These are phyloP conservation scores for Neofusicoccum laricinum DNA, from an alignment of 2,329 filamentous ascomycete genomes.

Conservation along the genomic window DNA sequence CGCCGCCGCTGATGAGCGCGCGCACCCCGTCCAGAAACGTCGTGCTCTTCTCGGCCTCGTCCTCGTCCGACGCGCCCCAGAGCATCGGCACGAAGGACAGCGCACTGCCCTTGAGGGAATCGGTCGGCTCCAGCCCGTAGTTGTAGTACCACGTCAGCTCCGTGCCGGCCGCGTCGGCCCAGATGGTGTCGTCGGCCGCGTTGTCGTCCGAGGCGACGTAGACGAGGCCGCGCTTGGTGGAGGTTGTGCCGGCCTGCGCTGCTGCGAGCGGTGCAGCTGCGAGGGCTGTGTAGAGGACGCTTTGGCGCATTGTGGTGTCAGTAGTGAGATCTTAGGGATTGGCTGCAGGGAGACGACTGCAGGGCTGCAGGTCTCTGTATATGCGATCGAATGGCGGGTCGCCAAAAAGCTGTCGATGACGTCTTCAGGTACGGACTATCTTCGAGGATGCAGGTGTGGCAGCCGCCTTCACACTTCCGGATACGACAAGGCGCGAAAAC, in stretches of 20 bases:
- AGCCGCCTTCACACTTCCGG: background rate
- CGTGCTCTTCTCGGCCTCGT: constrained; percentile 42
- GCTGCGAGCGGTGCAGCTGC: constrained; percentile 15
- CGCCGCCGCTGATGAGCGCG: constrained; percentile 45
- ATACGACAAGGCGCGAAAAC: constrained; percentile 9
- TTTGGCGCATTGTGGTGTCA: background rate
- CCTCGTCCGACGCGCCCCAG: constrained; percentile 57
- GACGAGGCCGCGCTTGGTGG: constrained; percentile 69
- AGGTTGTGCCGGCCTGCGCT: constrained; percentile 31
- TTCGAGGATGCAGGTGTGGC: background rate
- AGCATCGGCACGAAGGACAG: constrained; percentile 81
- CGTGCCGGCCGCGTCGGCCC: constrained; percentile 46
- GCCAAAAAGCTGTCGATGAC: constrained; percentile 3
- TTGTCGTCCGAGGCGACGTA: constrained; percentile 58
- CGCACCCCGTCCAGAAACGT: constrained; percentile 62
- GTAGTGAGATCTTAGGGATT: background rate
- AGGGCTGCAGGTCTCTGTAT: background rate
- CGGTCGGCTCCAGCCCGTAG: constrained; percentile 60
- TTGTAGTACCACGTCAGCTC: constrained; percentile 85
- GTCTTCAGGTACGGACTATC: constrained; percentile 4
- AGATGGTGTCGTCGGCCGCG: constrained; percentile 63
- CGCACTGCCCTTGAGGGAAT: constrained; percentile 38
- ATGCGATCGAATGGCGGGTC: background rate
- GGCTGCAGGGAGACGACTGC: background rate
- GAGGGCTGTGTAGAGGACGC: background rate